Evolutionary conservation across 208 protist species (phyloP).

Genomic region (Phytomonas sp.): DNA sequence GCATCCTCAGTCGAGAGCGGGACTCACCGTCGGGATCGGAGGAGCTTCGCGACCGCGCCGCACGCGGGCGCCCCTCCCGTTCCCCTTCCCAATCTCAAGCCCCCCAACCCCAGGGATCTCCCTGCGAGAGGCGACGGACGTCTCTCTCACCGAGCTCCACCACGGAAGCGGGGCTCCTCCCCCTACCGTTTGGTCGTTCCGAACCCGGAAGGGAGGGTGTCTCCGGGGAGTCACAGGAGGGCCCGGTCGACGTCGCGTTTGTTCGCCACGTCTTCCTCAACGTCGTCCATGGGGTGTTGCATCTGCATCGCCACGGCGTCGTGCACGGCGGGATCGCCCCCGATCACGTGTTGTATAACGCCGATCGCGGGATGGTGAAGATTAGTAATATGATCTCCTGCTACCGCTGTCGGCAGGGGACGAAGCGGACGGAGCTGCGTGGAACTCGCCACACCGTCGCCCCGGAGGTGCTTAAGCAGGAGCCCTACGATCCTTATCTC

Average conservation of each 20-base stretch:
- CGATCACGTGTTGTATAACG: constrained; percentile 73
- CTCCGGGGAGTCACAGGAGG: constrained; percentile 2
- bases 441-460: constrained; percentile 82
- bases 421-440: constrained; percentile 40
- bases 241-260: constrained; percentile 11
- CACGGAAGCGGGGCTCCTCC: not conserved
- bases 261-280: constrained; percentile 50
- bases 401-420: constrained; percentile 38
- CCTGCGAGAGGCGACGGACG: not conserved
- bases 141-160: not conserved
- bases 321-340: constrained; percentile 78
- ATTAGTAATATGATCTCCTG: constrained; percentile 73
- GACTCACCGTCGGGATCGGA: not conserved
- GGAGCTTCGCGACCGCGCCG: not conserved
- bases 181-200: not conserved
- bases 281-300: constrained; percentile 55
- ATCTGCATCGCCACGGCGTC: constrained; percentile 67
- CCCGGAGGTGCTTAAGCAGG: constrained; percentile 59
- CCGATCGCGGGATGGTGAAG: constrained; percentile 43
- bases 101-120: not conserved
- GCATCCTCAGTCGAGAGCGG: not conserved
- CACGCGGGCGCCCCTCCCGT: too few species aligned
- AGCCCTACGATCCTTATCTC: constrained; percentile 69
- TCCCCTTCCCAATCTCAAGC: too few species aligned
- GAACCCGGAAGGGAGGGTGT: not conserved